phyloP scores from a whole-genome alignment of 2,329 filamentous ascomycete species.

The Beauveria pseudobassiana region DNA sequence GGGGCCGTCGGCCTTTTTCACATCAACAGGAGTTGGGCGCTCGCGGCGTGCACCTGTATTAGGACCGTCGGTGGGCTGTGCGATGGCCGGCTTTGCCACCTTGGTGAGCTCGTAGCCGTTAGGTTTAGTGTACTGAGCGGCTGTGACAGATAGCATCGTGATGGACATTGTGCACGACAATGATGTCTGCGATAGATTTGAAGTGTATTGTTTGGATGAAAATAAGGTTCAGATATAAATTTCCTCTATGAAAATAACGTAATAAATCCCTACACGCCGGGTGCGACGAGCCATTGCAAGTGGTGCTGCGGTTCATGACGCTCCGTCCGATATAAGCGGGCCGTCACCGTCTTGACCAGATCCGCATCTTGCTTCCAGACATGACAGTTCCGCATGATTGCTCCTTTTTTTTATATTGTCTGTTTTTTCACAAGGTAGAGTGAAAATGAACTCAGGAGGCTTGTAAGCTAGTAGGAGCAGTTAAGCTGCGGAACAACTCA shows the following conservation, averaged over 20 bases:
- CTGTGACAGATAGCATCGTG: slow-evolving; percentile 16
- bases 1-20: slow-evolving; percentile 31
- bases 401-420: too few relatives aligned
- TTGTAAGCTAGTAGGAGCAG: too few relatives aligned
- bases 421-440: too few relatives aligned
- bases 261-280: too few relatives aligned
- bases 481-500: too few relatives aligned
- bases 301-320: not conserved
- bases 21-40: slow-evolving; percentile 36
- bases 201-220: too few relatives aligned
- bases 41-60: slow-evolving; percentile 35
- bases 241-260: too few relatives aligned
- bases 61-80: slow-evolving; percentile 18
- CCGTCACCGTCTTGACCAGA: not conserved
- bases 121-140: slow-evolving; percentile 16
- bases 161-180: not conserved
- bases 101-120: slow-evolving; percentile 15
- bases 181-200: too few relatives aligned
- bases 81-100: slow-evolving; percentile 17
- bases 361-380: not conserved
- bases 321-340: too few relatives aligned
- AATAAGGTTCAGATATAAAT: not conserved
- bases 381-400: too few relatives aligned
- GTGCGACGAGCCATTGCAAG: not conserved
- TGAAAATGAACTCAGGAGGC: too few relatives aligned